phyloP scores from a whole-genome alignment of 2,329 filamentous ascomycete species.

The Pseudogymnoascus sp. region DNA sequence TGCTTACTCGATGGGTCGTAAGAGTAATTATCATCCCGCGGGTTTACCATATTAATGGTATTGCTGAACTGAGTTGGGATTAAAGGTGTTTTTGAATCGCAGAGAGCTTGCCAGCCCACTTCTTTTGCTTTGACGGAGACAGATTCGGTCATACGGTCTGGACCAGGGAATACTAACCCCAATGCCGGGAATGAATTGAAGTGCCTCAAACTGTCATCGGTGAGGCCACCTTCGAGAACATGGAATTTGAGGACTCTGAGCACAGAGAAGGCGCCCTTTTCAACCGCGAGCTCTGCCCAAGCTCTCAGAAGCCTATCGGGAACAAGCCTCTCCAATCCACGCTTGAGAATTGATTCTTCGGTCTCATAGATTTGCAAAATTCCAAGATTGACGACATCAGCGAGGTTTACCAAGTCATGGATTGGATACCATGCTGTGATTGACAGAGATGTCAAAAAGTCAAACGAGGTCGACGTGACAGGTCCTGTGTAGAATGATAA shows the following conservation, averaged over 20 bases:
- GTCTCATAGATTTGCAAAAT: conserved; percentile 24
- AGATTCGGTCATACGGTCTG: not conserved
- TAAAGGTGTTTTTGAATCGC: not conserved
- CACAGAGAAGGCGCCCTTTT: conserved; percentile 22
- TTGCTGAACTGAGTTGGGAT: not conserved
- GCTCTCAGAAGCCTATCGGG: conserved; percentile 25
- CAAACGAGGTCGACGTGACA: conserved; percentile 23
- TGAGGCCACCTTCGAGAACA: conserved; percentile 22
- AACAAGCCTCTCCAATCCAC: not conserved
- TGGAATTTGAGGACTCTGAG: conserved; percentile 27
- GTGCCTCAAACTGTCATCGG: conserved; percentile 22
- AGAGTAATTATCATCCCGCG: not conserved
- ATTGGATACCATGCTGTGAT: conserved; percentile 22
- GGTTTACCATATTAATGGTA: not conserved
- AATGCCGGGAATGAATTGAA: conserved; percentile 25
- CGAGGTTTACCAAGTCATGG: conserved; percentile 24
- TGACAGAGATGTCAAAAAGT: conserved; percentile 26
- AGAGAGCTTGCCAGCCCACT: conserved; percentile 20
- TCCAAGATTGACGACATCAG: conserved; percentile 25
- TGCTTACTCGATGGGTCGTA: not conserved
- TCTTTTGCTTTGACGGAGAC: conserved; percentile 15
- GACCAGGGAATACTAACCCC: conserved; percentile 10
- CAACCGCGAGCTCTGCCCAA: conserved; percentile 23
- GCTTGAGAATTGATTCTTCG: not conserved
- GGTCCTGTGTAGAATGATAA: conserved; percentile 21